These are phyloP conservation scores for Dipsacomyces acuminosporus DNA, from an alignment of 371 early-diverging fungal genomes.

Conservation along the genomic window DNA sequence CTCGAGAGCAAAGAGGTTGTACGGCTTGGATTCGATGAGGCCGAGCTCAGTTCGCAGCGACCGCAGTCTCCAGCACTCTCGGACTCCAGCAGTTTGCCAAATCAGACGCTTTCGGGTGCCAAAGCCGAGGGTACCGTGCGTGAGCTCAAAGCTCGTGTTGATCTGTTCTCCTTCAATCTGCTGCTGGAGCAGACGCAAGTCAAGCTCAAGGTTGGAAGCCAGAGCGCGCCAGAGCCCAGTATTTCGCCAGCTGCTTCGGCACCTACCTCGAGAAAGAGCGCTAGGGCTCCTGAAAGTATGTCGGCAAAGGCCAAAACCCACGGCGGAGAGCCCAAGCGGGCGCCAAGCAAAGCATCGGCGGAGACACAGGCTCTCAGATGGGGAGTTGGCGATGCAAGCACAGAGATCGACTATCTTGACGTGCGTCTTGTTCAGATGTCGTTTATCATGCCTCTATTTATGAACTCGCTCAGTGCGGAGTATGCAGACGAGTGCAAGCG, in stretches of 20 bases:
- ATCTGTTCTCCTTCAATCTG: conserved; percentile 40
- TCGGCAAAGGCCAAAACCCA: too few relatives aligned
- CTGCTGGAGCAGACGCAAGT: conserved; percentile 37
- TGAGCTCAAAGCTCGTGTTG: conserved; percentile 43
- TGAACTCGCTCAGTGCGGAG: conserved; percentile 8
- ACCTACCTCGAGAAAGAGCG: neutral
- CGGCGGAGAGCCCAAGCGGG: neutral
- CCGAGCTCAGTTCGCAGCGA: neutral
- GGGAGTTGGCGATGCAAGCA: conserved; percentile 47
- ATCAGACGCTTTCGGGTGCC: conserved; percentile 18
- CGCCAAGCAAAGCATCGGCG: neutral
- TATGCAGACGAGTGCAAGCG: neutral
- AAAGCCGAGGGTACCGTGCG: conserved; percentile 43
- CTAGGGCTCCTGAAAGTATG: too few relatives aligned
- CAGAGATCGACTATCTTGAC: conserved; percentile 48
- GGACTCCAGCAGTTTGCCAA: conserved; percentile 3
- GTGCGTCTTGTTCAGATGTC: conserved; percentile 43
- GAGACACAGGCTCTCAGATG: conserved; percentile 43
- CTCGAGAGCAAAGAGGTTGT: conserved; percentile 39
- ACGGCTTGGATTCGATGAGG: conserved; percentile 11
- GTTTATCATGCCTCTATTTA: conserved; percentile 45
- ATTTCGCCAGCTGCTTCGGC: too few relatives aligned
- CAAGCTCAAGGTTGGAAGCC: conserved; percentile 22
- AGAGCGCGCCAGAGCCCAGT: neutral
- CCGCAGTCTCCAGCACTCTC: conserved; percentile 33